These are phyloP conservation scores for Phtheirospermum japonicum DNA, from an alignment of 257 asterid species.

Conservation along the genomic window DNA sequence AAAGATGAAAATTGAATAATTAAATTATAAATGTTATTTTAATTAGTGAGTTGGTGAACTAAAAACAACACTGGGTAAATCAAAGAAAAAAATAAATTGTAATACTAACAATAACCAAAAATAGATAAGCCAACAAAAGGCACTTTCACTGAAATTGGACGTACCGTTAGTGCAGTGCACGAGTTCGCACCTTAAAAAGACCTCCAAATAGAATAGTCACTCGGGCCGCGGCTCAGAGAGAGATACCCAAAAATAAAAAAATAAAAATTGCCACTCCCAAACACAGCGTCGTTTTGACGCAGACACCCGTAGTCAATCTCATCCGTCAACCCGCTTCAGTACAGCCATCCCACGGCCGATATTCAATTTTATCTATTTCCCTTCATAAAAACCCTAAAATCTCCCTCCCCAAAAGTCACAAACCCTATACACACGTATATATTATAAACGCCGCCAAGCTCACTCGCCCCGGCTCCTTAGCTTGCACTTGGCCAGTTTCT, in stretches of 20 bases:
- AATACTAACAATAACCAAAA: too few relatives aligned
- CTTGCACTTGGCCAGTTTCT: neutral
- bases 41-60: too few relatives aligned
- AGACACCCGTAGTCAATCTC: constrained; percentile 3
- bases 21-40: too few relatives aligned
- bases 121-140: too few relatives aligned
- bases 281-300: constrained; percentile 23
- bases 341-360: constrained; percentile 24
- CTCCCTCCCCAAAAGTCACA: neutral
- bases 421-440: neutral
- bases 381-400: constrained; percentile 33
- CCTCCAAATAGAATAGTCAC: too few relatives aligned
- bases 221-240: neutral
- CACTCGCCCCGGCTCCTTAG: neutral
- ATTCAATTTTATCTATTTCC: neutral
- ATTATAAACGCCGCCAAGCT: constrained; percentile 3
- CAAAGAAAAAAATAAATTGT: too few relatives aligned
- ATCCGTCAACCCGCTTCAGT: constrained; percentile 22
- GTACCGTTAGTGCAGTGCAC: too few relatives aligned
- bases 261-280: neutral
- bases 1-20: too few relatives aligned
- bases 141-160: too few relatives aligned
- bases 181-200: too few relatives aligned
- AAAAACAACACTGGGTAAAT: too few relatives aligned
- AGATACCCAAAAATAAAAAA: neutral